Evolutionary conservation across 2,329 filamentous ascomycete species (phyloP), one percentile per base, ranked within the genome.

Genomic region (Exophiala sp.): DNA sequence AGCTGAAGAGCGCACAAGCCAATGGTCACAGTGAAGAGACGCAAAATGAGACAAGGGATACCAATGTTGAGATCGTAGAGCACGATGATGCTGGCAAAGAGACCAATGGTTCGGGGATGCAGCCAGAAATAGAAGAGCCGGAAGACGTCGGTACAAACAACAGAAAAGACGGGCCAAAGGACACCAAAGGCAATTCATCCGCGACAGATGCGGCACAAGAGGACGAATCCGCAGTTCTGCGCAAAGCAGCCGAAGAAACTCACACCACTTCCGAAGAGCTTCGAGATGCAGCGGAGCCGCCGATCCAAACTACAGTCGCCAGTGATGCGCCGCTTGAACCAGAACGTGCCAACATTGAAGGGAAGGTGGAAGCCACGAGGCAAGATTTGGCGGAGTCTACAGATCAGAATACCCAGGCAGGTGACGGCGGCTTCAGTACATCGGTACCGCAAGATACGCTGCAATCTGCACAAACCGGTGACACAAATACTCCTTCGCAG

Each of bases 1-100:
- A 49, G 42, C 9, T 8, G 20, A 29, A 33, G 43, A 72, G 71
- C 45, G 72, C 71, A 33, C 40, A 63, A 18, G 49, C 55, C 41
- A 73, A 55, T 6, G 59, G 54, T 39, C 55, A 64, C 52, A 47
- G 52, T 11, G 39, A 47, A 34, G 14, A 4, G 24, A 29, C 24
- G 24, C 24, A 29, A 2, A 29, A 29, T 8, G 24, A 29, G 24
- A 29, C 24, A 8, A 29, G 4, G 24, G 24, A 29, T 29, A 2
- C 24, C 3, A 29, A 8, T 29, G 24, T 29, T 29, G 24, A 29
- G 5, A 3, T 2, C 7, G 24, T 8, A 3, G 24, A 29, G 24
- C 24, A 29, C 24, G 24, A 5, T 29, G 24, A 29, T 29, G 24
- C 5, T 5, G 24, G 3, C 4, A 29, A 29, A 29, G 24, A 29